phyloP scores from a whole-genome alignment of 345 rosid species.

The Noccaea bulbosa region DNA sequence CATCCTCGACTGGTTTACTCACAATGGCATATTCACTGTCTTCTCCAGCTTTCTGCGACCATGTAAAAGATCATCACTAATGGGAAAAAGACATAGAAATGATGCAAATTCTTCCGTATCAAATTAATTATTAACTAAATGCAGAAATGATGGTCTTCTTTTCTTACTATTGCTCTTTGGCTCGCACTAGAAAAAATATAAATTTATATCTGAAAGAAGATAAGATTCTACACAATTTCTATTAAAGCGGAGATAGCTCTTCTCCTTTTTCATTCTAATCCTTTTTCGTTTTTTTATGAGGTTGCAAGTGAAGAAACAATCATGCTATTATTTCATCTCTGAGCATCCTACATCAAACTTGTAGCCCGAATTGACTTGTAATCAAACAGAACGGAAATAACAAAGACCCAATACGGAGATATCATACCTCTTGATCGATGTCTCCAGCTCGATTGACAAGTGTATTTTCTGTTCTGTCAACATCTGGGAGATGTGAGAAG shows the following conservation, averaged over 20 bases:
- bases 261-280: neutral
- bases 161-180: neutral
- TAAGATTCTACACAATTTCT: neutral
- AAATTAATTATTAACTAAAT: conserved; percentile 5
- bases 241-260: too few species aligned
- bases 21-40: conserved; percentile 80
- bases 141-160: conserved; percentile 1
- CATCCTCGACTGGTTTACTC: conserved; percentile 74
- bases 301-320: conserved; percentile 26
- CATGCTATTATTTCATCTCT: conserved; percentile 9
- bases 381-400: conserved; percentile 20
- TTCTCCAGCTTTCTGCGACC: conserved; percentile 64
- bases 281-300: neutral
- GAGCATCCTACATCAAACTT: conserved; percentile 15
- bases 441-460: conserved; percentile 73
- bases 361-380: conserved; percentile 17
- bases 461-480: conserved; percentile 72
- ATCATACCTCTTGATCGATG: conserved; percentile 66
- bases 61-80: conserved; percentile 26
- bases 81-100: conserved; percentile 15
- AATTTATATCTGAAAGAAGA: conserved; percentile 5
- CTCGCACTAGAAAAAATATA: conserved; percentile 1
- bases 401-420: conserved; percentile 19
- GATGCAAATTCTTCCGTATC: conserved; percentile 3
- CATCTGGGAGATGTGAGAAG: conserved; percentile 84